These are phyloP conservation scores for Condylostoma magnum DNA, from an alignment of 169 alveolate genomes.

Conservation along the genomic window DNA sequence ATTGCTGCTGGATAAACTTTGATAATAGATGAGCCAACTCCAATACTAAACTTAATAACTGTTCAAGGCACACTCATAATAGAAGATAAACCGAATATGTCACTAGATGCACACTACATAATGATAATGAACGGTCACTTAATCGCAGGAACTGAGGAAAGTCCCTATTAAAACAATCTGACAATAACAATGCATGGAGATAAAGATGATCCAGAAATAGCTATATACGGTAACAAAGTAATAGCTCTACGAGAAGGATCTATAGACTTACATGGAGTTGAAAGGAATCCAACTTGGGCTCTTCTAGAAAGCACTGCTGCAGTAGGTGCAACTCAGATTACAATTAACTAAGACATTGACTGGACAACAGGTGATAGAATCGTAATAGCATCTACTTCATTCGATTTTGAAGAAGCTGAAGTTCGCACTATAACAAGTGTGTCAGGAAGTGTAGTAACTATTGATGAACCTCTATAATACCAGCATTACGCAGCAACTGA, in stretches of 20 bases:
- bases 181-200: conserved; percentile 62
- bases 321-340: conserved; percentile 31
- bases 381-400: conserved; percentile 60
- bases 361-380: conserved; percentile 72
- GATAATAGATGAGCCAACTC: conserved; percentile 51
- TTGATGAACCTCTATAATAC: conserved; percentile 31
- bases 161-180: conserved; percentile 42
- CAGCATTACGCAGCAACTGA: conserved; percentile 48
- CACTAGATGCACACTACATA: conserved; percentile 65
- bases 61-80: conserved; percentile 57
- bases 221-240: conserved; percentile 65
- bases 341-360: conserved; percentile 41
- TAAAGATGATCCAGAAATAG: conserved; percentile 41
- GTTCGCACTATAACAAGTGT: conserved; percentile 32
- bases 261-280: conserved; percentile 63
- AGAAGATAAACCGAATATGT: conserved; percentile 40
- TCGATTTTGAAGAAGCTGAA: conserved; percentile 51
- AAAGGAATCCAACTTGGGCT: conserved; percentile 55
- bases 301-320: conserved; percentile 41
- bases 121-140: conserved; percentile 51
- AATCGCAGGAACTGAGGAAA: conserved; percentile 56
- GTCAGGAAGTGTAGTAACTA: conserved; percentile 27
- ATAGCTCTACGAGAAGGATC: conserved; percentile 50
- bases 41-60: conserved; percentile 47
- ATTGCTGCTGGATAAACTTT: conserved; percentile 68